These are phyloP conservation scores for Ogataea pini DNA, from an alignment of 805 yeast species.

Conservation along the genomic window DNA sequence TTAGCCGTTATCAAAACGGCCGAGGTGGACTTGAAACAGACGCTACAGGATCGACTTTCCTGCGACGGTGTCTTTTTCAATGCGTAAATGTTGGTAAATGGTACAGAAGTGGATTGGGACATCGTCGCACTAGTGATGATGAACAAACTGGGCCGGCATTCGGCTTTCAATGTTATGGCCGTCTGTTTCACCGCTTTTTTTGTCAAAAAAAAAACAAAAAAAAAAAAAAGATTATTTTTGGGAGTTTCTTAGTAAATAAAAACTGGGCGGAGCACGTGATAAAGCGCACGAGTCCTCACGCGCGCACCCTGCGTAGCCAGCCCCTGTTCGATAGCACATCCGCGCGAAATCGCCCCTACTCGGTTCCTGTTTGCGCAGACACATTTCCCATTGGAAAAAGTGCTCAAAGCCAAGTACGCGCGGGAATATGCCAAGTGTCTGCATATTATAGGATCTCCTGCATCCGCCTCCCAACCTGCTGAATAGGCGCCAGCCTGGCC, in stretches of 20 bases:
- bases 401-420: background rate
- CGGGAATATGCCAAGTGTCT: background rate
- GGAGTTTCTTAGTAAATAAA: background rate
- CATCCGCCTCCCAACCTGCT: background rate
- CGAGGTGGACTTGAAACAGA: slow-evolving; percentile 52
- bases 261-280: background rate
- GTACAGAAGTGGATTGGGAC: slow-evolving; percentile 24
- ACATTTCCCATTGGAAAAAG: background rate
- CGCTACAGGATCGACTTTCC: slow-evolving; percentile 46
- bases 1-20: slow-evolving; percentile 46
- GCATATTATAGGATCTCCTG: background rate
- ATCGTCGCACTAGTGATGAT: background rate
- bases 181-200: background rate
- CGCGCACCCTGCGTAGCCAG: background rate
- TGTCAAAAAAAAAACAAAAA: background rate
- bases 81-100: slow-evolving; percentile 38
- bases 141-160: background rate
- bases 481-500: background rate
- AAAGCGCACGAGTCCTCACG: background rate
- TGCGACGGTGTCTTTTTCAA: slow-evolving; percentile 43
- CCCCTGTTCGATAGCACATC: too few species aligned
- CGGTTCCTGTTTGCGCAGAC: too few species aligned
- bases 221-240: background rate
- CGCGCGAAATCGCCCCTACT: too few species aligned
- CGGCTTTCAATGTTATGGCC: background rate